Evolutionary conservation across 2,329 filamentous ascomycete species (phyloP).

Genomic region (Exophiala bonariae): DNA sequence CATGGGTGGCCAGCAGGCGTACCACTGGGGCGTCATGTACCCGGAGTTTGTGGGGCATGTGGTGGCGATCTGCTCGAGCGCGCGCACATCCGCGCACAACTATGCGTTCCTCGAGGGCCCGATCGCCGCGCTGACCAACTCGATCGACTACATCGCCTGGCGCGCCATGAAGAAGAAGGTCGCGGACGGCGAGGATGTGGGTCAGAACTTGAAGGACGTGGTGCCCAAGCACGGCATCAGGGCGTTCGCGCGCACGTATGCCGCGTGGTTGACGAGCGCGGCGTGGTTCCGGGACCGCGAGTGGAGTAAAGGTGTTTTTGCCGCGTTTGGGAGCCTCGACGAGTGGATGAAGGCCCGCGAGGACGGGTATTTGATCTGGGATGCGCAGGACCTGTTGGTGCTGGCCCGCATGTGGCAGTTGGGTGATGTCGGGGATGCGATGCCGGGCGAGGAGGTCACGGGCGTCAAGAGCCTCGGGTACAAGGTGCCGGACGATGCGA

Average conservation of each 20-base stretch:
- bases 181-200: slow-evolving; percentile 27
- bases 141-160: slow-evolving; percentile 40
- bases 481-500: slow-evolving; percentile 15
- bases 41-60: slow-evolving; percentile 41
- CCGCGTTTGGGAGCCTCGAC: slow-evolving; percentile 34
- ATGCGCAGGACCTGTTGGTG: slow-evolving; percentile 45
- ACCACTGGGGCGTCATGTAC: slow-evolving; percentile 49
- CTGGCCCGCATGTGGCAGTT: slow-evolving; percentile 49
- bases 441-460: slow-evolving; percentile 22
- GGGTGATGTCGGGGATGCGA: slow-evolving; percentile 36
- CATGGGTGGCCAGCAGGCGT: slow-evolving; percentile 53
- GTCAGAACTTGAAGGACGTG: slow-evolving; percentile 30
- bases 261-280: slow-evolving; percentile 48
- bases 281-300: slow-evolving; percentile 47
- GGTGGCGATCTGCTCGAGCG: slow-evolving; percentile 48
- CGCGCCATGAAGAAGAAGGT: slow-evolving; percentile 24
- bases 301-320: slow-evolving; percentile 35
- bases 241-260: slow-evolving; percentile 49
- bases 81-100: slow-evolving; percentile 49
- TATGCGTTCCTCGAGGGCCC: slow-evolving; percentile 51
- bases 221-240: slow-evolving; percentile 39
- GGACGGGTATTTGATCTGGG: slow-evolving; percentile 38
- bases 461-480: slow-evolving; percentile 23
- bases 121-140: slow-evolving; percentile 42
- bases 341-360: slow-evolving; percentile 37